Evolutionary conservation across 208 protist species (phyloP).

Genomic region (Zelonia costaricensis): DNA sequence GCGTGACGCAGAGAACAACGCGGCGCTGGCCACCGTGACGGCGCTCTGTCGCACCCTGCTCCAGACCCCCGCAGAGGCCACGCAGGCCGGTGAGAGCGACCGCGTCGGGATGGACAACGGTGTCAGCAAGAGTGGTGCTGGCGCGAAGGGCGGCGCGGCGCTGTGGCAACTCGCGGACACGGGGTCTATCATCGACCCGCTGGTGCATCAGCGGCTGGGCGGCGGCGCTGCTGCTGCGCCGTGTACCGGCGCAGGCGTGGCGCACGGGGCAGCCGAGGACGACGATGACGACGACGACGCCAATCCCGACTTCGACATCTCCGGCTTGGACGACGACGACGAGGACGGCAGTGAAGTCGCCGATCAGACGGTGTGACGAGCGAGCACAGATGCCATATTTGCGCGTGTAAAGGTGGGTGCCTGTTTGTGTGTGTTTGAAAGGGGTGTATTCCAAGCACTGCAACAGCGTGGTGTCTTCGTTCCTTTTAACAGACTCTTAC

Average conservation of each 20-base stretch:
- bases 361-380: too few relatives aligned
- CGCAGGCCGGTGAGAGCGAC: background rate
- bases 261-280: background rate
- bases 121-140: background rate
- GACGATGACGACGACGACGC: conserved; percentile 3
- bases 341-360: too few relatives aligned
- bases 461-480: too few relatives aligned
- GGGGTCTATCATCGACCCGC: conserved; percentile 31
- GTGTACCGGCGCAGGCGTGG: too few relatives aligned
- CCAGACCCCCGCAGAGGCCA: background rate
- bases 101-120: background rate
- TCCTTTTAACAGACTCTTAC: too few relatives aligned
- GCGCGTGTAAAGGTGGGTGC: too few relatives aligned
- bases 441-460: too few relatives aligned
- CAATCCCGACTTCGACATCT: too few relatives aligned
- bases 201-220: conserved; percentile 10
- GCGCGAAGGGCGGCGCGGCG: too few relatives aligned
- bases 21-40: conserved; percentile 45
- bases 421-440: too few relatives aligned
- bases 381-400: too few relatives aligned
- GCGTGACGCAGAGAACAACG: conserved; percentile 55
- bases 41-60: conserved; percentile 57
- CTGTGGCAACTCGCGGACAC: conserved; percentile 32
- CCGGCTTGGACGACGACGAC: too few relatives aligned
- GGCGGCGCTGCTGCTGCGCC: background rate